Percentiles rank a stretch among this genome's conserved stretches.
Conservation (phyloP, 139 green algal genomes). For the Coelastrella sp. region DNA sequence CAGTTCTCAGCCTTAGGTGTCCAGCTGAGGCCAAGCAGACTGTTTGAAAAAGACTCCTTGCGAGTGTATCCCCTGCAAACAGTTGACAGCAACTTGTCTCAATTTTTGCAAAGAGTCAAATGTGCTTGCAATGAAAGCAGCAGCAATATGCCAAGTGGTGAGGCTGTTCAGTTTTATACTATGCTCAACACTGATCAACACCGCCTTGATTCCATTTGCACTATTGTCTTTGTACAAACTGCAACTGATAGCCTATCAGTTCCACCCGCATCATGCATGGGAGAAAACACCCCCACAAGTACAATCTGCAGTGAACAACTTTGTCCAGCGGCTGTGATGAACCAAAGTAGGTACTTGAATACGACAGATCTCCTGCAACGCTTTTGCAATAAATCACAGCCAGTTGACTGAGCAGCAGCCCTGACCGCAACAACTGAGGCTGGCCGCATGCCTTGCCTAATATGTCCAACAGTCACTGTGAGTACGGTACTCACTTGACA, state of each 20-base stretch:
- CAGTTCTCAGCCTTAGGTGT: slow-evolving; percentile 27
- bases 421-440: neutral
- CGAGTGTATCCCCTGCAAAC: slow-evolving; percentile 38
- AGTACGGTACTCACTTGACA: slow-evolving; percentile 25
- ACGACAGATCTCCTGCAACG: neutral
- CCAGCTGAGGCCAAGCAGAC: slow-evolving; percentile 20
- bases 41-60: slow-evolving; percentile 39
- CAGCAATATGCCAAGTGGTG: too few relatives aligned
- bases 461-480: neutral
- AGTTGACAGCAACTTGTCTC: neutral
- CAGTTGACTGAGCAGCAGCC: too few relatives aligned
- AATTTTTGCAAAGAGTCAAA: neutral
- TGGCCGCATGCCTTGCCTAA: neutral
- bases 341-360: too few relatives aligned
- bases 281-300: too few relatives aligned
- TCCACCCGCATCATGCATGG: too few relatives aligned
- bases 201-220: too few relatives aligned
- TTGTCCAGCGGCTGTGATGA: too few relatives aligned
- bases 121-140: neutral
- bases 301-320: too few relatives aligned
- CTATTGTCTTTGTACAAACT: too few relatives aligned
- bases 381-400: neutral
- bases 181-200: too few relatives aligned
- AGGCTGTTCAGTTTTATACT: too few relatives aligned
- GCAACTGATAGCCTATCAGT: too few relatives aligned